Conservation (phyloP, 352 stramenopile species). For the Phytophthora pseudosyringae region DNA sequence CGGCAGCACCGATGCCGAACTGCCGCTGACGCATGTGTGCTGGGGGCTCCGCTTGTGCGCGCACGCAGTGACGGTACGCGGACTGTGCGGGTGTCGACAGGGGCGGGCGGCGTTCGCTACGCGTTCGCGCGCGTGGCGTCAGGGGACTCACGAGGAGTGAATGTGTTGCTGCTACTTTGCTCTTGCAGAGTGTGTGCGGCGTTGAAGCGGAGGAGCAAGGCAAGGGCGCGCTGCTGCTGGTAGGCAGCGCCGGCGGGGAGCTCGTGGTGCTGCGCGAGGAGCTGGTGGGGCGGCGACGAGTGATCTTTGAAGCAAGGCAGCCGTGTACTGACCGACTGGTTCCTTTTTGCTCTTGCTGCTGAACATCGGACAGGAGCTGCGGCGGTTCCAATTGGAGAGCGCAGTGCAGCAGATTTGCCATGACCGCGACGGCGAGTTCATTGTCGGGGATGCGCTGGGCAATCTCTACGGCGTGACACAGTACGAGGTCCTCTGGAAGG, state of each 20-base stretch:
- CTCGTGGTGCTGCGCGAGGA: constrained; percentile 57
- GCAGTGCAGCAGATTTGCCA: constrained; percentile 49
- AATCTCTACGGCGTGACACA: constrained; percentile 60
- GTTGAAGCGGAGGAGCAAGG: constrained; percentile 28
- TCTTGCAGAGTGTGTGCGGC: constrained; percentile 44
- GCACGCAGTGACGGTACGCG: constrained; percentile 36
- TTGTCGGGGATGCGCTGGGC: constrained; percentile 50
- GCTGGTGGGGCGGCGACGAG: constrained; percentile 19
- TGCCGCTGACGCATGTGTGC: constrained; percentile 18
- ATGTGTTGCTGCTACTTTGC: constrained; percentile 15
- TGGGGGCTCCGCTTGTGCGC: constrained; percentile 25
- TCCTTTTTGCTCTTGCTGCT: neutral
- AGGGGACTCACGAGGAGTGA: constrained; percentile 14
- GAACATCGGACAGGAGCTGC: constrained; percentile 39
- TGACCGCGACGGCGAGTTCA: constrained; percentile 40
- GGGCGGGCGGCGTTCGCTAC: constrained; percentile 8
- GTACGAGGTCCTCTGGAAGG: constrained; percentile 66
- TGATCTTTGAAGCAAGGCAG: neutral
- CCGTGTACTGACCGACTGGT: neutral
- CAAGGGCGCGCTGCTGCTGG: constrained; percentile 36
- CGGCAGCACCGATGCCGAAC: constrained; percentile 7
- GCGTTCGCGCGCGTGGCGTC: constrained; percentile 9
- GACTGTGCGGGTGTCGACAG: constrained; percentile 12
- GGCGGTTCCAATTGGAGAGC: constrained; percentile 56
- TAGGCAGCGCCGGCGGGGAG: constrained; percentile 47